A percentile compares a stretch with the other conserved stretches of the same genome.
phyloP scores from a whole-genome alignment of 2,329 filamentous ascomycete species.

The Aspergillus ochraceoroseus region DNA sequence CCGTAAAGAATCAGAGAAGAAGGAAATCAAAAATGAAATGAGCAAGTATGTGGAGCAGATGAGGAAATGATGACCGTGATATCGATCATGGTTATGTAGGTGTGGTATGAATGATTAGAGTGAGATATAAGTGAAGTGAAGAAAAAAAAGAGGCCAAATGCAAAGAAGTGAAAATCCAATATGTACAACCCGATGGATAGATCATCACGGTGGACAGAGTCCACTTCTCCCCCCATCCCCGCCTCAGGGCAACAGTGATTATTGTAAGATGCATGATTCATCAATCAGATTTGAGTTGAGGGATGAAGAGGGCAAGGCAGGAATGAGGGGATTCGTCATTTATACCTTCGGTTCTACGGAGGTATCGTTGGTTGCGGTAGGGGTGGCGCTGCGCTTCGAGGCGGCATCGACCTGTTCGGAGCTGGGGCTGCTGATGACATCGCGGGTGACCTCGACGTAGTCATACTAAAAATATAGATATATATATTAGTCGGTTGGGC shows the following conservation, averaged over 20 bases:
- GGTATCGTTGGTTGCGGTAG: constrained; percentile 19
- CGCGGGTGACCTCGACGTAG: constrained; percentile 76
- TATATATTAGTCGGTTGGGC: constrained; percentile 6
- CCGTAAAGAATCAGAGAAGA: too few relatives aligned
- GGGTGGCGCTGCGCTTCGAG: constrained; percentile 32
- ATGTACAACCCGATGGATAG: constrained; percentile 1
- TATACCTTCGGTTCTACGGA: constrained; percentile 25
- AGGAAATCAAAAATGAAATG: not conserved
- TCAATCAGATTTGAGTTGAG: not conserved
- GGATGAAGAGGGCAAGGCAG: not conserved
- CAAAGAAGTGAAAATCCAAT: not conserved
- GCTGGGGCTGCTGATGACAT: constrained; percentile 49
- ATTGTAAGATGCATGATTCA: too few relatives aligned
- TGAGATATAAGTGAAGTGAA: constrained; percentile 1
- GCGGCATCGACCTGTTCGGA: constrained; percentile 24
- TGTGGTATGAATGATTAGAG: not conserved
- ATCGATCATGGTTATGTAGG: not conserved
- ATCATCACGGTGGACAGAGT: not conserved
- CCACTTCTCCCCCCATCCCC: not conserved
- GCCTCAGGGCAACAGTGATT: not conserved
- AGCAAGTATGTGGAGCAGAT: not conserved
- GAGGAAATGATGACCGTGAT: too few relatives aligned
- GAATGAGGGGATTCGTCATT: not conserved
- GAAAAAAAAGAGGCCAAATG: not conserved
- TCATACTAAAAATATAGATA: constrained; percentile 61